Evolutionary conservation across 176 grass and related monocot genomes (phyloP).

Genomic region (Luzula sylvatica): DNA sequence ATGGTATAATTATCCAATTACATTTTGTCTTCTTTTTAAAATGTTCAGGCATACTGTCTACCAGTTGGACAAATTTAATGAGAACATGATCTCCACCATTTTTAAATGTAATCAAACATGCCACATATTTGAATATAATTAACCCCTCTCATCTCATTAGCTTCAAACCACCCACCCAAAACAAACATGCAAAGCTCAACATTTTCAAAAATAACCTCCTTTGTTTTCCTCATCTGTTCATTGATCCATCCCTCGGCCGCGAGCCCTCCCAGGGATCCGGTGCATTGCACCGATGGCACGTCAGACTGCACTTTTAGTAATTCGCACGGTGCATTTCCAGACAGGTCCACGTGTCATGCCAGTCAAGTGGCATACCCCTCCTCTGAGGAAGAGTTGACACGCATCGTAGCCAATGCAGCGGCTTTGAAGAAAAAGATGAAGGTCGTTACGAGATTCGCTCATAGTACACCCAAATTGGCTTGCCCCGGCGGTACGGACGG

Average conservation of each 20-base stretch:
- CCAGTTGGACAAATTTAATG: no score
- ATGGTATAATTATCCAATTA: no score
- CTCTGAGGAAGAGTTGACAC: conserved; percentile 47
- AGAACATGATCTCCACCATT: no score
- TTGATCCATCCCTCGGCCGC: no score
- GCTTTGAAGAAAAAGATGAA: conserved; percentile 42
- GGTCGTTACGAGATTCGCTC: conserved; percentile 42
- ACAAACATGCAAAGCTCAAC: no score
- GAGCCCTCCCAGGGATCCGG: conserved; percentile 41
- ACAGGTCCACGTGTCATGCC: conserved; percentile 43
- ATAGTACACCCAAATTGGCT: conserved; percentile 53
- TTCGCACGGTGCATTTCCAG: conserved; percentile 44
- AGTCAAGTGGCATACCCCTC: conserved; percentile 26
- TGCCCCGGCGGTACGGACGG: conserved; percentile 43
- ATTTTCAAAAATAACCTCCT: no score
- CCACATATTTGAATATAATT: no score
- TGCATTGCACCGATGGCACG: conserved; percentile 24
- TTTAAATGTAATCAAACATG: no score
- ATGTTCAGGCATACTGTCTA: no score
- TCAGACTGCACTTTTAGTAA: conserved; percentile 43
- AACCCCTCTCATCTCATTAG: no score
- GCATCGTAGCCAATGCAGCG: conserved; percentile 25
- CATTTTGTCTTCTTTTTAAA: no score
- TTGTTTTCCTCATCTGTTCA: background rate
- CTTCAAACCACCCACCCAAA: no score